Evolutionary conservation across 345 rosid species (phyloP), one percentile per base, ranked within the genome.

Genomic region (Euphorbia pulcherrima): DNA sequence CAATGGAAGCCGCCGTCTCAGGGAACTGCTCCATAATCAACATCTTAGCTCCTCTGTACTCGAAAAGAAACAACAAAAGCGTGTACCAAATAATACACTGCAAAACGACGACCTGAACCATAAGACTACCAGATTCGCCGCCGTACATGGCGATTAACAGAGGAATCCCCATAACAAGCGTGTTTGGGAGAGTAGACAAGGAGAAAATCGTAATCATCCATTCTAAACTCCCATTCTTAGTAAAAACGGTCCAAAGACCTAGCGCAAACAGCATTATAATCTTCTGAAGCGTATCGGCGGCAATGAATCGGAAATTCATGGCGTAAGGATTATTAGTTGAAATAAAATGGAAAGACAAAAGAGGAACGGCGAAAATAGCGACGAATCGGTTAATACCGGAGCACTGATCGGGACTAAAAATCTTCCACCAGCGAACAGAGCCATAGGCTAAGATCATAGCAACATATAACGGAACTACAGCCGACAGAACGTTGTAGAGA

Each of bases 1-100:
- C 81, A 51, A 82, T 82, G 61, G 83, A 79, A 26, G 79, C 83
- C 0, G 83, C 85, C 10, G 83, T 79, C 52, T 75, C 85, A 2
- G 81, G 83, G 68, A 82, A 82, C 66, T 79, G 83, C 62, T 76
- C 79, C 76, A 72, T 76, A 56, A 76, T 76, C 61, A 76, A 40
- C 63, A 76, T 67, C 77, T 78, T 77, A 11, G 85, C 85, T 11
- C 75, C 85, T 20, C 83, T 62, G 53, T 77, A 82, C 73, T 82
- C 85, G 60, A 82, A 82, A 50, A 82, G 70, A 61, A 82, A 82
- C 47, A 82, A 24, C 40, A 82, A 70, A 29, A 82, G 76, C 16
- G 79, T 76, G 69, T 76, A 76, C 79, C 79, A 76, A 27, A 76
- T 72, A 29, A 76, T 72, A 29, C 79, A 76, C 79, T 76, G 79